Conservation (phyloP, 2,329 filamentous ascomycete genomes). For the Aspergillus aculeatinus region DNA sequence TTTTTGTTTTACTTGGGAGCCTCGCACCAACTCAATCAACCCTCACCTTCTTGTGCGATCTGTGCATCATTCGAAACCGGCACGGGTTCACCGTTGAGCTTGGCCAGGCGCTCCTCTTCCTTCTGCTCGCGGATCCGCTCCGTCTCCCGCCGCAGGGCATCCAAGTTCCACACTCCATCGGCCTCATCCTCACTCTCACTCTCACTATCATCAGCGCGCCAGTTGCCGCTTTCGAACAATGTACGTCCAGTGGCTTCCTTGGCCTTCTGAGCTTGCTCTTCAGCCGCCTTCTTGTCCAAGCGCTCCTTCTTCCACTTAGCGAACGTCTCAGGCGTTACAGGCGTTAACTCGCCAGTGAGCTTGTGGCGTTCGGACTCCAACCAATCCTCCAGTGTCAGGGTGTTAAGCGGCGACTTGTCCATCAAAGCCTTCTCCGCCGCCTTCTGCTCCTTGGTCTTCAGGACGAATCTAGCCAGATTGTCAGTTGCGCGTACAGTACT, state of each 20-base stretch:
- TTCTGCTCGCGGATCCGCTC: conserved; percentile 70
- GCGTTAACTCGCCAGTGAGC: conserved; percentile 84
- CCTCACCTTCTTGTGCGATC: conserved; percentile 27
- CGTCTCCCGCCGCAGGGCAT: conserved; percentile 80
- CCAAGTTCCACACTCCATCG: conserved; percentile 67
- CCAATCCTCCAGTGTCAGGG: conserved; percentile 95
- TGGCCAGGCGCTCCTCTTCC: conserved; percentile 68
- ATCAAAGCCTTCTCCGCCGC: conserved; percentile 92
- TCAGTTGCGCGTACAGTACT: conserved; percentile 15
- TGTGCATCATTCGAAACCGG: conserved; percentile 21
- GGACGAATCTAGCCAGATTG: conserved; percentile 67
- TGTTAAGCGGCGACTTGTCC: conserved; percentile 93
- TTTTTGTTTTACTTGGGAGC: conserved; percentile 19
- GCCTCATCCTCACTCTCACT: conserved; percentile 58
- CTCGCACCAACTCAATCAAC: conserved; percentile 22
- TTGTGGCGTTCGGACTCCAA: conserved; percentile 95
- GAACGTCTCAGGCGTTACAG: conserved; percentile 88
- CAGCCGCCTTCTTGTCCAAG: conserved; percentile 90
- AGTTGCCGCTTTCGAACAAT: conserved; percentile 95
- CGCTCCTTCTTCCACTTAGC: conserved; percentile 97
- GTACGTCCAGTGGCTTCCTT: conserved; percentile 95
- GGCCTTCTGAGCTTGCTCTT: conserved; percentile 82
- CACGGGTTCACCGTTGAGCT: conserved; percentile 30
- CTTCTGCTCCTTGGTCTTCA: conserved; percentile 97
- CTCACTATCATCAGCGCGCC: conserved; percentile 65